A percentile compares a stretch with the other conserved stretches of the same genome.
These are phyloP conservation scores for Mycena belliarum DNA, from an alignment of 768 basidiomycete species.

Conservation along the genomic window DNA sequence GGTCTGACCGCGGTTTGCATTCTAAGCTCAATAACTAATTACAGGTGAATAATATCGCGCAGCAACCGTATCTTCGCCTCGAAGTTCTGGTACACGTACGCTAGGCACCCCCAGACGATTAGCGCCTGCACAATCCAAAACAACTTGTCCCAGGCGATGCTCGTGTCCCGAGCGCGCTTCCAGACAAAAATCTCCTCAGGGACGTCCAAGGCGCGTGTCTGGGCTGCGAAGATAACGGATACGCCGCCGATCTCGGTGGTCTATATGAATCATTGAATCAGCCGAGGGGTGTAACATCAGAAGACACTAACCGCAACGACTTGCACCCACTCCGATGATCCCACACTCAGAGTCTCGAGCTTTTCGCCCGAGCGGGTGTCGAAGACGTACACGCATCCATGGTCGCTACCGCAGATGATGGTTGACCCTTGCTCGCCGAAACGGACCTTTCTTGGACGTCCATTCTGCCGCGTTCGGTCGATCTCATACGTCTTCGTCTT, in stretches of 20 bases:
- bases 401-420: background rate
- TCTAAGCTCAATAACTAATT: background rate
- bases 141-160: background rate
- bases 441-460: background rate
- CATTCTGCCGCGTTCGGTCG: background rate
- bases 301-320: background rate
- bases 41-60: background rate
- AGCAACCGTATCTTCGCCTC: background rate
- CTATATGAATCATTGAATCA: background rate
- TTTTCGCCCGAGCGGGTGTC: background rate
- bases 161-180: no score
- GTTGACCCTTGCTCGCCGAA: constrained; percentile 1
- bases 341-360: constrained; percentile 2
- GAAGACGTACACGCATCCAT: background rate
- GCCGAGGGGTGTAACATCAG: background rate
- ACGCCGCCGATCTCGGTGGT: background rate
- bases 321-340: constrained; percentile 5
- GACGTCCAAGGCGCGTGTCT: no score
- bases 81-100: constrained; percentile 5
- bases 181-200: no score
- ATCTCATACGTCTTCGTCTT: background rate
- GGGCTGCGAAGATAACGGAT: constrained; percentile 4
- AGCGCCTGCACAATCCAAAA: background rate
- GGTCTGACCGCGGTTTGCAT: background rate
- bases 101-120: constrained; percentile 1